Conservation (phyloP, 164 flowering plant genomes). For the Vitis vinifera region ASM3070453v1 NC_081821.1:2288001-2288500, state of each 20-base stretch:
- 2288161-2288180: conserved; percentile 37
- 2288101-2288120: too few species aligned
- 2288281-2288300: conserved; percentile 51
- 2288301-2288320: conserved; percentile 75
- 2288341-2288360: conserved; percentile 49
- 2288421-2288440: conserved; percentile 48
- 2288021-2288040: too few species aligned
- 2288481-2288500: conserved; percentile 59
- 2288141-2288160: conserved; percentile 3
- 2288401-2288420: conserved; percentile 70
- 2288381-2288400: conserved; percentile 90
- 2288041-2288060: too few species aligned
- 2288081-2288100: too few species aligned
- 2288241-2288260: conserved; percentile 47
- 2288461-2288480: conserved; percentile 52
- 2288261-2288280: conserved; percentile 74
- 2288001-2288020: too few species aligned
- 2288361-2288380: conserved; percentile 62
- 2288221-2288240: conserved; percentile 66
- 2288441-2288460: conserved; percentile 51
- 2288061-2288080: too few species aligned
- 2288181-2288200: conserved; percentile 59
- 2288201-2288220: conserved; percentile 59
- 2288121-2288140: neutral
- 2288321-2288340: conserved; percentile 59